Conservation (phyloP, 169 alveolate species). For the Babesia ovis region DNA sequence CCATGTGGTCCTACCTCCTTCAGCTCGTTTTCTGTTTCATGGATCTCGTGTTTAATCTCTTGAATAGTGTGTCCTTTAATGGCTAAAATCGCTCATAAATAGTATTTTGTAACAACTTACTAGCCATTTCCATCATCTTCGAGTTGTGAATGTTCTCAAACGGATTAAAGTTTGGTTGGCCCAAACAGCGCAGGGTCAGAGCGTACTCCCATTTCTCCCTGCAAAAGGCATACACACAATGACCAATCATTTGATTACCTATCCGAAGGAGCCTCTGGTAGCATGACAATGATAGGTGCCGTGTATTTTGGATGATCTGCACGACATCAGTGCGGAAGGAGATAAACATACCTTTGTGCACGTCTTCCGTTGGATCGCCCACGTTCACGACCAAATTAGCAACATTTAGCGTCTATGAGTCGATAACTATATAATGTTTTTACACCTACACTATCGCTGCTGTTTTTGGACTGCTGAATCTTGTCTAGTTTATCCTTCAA, state of each 20-base stretch:
- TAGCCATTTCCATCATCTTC: slow-evolving; percentile 50
- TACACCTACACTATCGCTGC: slow-evolving; percentile 26
- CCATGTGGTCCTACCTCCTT: slow-evolving; percentile 16
- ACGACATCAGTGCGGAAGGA: not conserved
- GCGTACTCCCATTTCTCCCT: slow-evolving; percentile 71
- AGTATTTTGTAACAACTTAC: slow-evolving; percentile 4
- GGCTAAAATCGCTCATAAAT: slow-evolving; percentile 6
- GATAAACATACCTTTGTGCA: not conserved
- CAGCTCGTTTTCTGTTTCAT: slow-evolving; percentile 56
- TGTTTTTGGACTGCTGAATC: slow-evolving; percentile 33
- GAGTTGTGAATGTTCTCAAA: slow-evolving; percentile 57
- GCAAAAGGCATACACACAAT: not conserved
- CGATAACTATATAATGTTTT: too few relatives aligned
- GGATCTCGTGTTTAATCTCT: slow-evolving; percentile 51
- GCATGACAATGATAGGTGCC: slow-evolving; percentile 57
- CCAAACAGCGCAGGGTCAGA: slow-evolving; percentile 54
- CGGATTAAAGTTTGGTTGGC: slow-evolving; percentile 52
- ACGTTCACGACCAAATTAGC: slow-evolving; percentile 15
- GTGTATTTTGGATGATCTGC: slow-evolving; percentile 34
- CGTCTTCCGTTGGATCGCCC: not conserved
- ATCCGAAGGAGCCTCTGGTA: slow-evolving; percentile 62
- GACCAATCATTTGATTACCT: slow-evolving; percentile 2
- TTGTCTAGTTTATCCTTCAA: slow-evolving; percentile 39
- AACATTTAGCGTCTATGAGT: slow-evolving; percentile 13
- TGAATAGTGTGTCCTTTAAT: slow-evolving; percentile 52